Conservation (phyloP, 345 rosid genomes). For the Eucalyptus fibrosa region DNA sequence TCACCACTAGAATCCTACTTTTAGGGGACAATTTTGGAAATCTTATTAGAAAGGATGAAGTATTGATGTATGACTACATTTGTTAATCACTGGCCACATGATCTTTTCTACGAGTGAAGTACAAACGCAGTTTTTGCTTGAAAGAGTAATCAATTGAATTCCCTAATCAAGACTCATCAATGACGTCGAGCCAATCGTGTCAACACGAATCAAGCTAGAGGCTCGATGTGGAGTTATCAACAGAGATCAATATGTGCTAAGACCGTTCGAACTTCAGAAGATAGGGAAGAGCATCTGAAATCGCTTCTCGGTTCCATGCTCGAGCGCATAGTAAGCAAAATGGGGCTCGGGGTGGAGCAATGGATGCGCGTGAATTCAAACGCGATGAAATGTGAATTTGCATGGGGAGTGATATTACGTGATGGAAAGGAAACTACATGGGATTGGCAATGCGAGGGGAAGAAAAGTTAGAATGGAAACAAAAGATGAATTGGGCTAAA, state of each 20-base stretch:
- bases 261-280: neutral
- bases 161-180: neutral
- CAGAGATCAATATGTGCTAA: fast-evolving
- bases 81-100: neutral
- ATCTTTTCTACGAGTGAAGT: neutral
- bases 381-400: neutral
- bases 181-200: fast-evolving
- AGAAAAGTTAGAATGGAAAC: neutral
- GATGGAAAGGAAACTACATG: neutral
- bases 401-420: neutral
- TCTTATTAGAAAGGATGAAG: neutral
- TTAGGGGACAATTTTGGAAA: neutral
- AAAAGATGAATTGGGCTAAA: neutral
- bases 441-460: neutral
- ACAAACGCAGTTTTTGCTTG: neutral
- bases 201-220: neutral
- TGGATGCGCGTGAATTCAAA: neutral
- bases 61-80: neutral
- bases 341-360: neutral
- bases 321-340: neutral
- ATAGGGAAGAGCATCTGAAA: neutral
- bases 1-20: neutral
- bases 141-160: neutral
- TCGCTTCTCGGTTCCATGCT: neutral
- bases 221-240: fast-evolving